A percentile compares a stretch with the other conserved stretches of the same genome.
Conservation (phyloP, 2,329 filamentous ascomycete species). For the Talaromyces sp. region DNA sequence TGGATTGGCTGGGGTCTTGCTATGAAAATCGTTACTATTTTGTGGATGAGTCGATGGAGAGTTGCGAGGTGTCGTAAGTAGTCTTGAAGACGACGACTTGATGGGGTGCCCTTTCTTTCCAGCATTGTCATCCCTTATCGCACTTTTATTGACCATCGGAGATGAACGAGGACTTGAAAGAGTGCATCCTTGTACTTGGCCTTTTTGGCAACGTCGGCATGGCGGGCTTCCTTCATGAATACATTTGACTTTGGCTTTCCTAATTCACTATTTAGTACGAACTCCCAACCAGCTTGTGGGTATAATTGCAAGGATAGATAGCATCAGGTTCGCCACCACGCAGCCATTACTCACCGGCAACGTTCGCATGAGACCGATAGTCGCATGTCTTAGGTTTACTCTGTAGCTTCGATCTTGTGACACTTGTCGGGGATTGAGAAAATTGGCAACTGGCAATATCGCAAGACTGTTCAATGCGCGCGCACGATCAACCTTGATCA, state of each 20-base stretch:
- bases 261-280: conserved; percentile 9
- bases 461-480: not conserved
- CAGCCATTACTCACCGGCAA: conserved; percentile 24
- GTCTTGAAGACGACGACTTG: not conserved
- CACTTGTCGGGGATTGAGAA: not conserved
- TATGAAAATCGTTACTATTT: not conserved
- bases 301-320: not conserved
- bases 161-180: conserved; percentile 28
- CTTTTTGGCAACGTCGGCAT: conserved; percentile 28
- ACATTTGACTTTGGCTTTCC: conserved; percentile 34
- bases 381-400: conserved; percentile 21
- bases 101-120: not conserved
- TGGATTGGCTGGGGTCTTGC: not conserved
- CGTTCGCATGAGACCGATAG: conserved; percentile 32
- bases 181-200: conserved; percentile 19
- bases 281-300: not conserved
- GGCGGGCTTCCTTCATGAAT: conserved; percentile 30
- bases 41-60: not conserved
- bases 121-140: not conserved
- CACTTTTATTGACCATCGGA: conserved; percentile 7
- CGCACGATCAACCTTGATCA: not conserved
- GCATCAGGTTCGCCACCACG: not conserved
- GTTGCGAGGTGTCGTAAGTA: not conserved
- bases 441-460: not conserved
- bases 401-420: not conserved